A percentile compares a stretch with the other conserved stretches of the same genome.
Conservation (phyloP, 1,284 basidiomycete species). For the Sporisorium graminicola region DNA sequence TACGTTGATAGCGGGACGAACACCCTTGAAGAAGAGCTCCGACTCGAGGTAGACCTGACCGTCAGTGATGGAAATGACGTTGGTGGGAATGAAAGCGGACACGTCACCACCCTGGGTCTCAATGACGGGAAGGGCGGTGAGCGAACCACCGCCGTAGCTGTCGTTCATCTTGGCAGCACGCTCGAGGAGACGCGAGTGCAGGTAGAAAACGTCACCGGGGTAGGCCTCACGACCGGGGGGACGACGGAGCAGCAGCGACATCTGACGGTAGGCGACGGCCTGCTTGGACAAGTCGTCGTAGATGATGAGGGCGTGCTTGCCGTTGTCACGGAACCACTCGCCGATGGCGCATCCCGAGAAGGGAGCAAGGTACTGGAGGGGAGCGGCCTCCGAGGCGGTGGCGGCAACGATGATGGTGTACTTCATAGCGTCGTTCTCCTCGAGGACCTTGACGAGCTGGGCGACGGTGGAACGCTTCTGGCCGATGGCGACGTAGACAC, state of each 20-base stretch:
- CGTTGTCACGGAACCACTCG: conserved; percentile 99
- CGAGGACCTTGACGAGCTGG: conserved; percentile 98
- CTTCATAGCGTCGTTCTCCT: conserved; percentile 99
- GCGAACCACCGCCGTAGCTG: conserved; percentile 94
- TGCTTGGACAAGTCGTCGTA: conserved; percentile 99
- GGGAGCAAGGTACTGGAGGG: conserved; percentile 97
- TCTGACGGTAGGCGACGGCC: conserved; percentile 99
- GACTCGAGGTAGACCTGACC: conserved; percentile 69
- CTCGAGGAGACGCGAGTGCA: conserved; percentile 99
- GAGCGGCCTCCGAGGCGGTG: conserved; percentile 98
- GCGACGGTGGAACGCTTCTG: conserved; percentile 99
- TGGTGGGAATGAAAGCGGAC: conserved; percentile 77
- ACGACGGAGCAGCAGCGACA: conserved; percentile 99
- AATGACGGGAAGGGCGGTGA: conserved; percentile 98
- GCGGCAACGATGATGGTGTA: conserved; percentile 99
- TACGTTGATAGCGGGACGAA: conserved; percentile 99
- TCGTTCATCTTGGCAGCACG: conserved; percentile 99
- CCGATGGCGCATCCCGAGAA: conserved; percentile 99
- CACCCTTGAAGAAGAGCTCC: conserved; percentile 96
- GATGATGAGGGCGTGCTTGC: conserved; percentile 94
- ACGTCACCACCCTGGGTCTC: conserved; percentile 99
- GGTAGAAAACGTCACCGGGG: conserved; percentile 99
- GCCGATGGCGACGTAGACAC: conserved; percentile 98
- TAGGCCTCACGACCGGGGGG: conserved; percentile 99
- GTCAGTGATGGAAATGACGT: conserved; percentile 70